phyloP scores from a whole-genome alignment of 1,139 yeast species.

The Hemisphaericaspora xylanilytica region DNA sequence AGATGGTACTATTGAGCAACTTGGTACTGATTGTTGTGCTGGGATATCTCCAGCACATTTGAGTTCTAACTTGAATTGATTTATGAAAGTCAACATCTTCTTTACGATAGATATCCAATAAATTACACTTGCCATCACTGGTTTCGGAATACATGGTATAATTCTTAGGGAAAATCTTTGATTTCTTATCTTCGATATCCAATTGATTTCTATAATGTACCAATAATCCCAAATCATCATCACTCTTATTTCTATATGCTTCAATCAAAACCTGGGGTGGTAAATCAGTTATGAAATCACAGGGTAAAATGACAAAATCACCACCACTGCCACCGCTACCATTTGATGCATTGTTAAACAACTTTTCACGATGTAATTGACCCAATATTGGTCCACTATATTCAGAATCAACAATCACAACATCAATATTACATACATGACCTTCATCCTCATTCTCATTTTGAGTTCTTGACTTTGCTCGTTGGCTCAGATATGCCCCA shows the following conservation, averaged over 20 bases:
- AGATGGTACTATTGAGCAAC: conserved; percentile 73
- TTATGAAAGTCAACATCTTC: conserved; percentile 67
- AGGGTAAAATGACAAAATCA: conserved; percentile 78
- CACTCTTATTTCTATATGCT: conserved; percentile 69
- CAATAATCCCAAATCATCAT: conserved; percentile 65
- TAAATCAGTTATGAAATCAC: conserved; percentile 88
- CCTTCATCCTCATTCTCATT: conserved; percentile 9
- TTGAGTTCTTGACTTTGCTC: conserved; percentile 7
- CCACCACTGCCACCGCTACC: too few relatives aligned
- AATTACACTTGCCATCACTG: conserved; percentile 49
- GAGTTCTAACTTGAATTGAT: conserved; percentile 73
- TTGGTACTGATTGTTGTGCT: conserved; percentile 72
- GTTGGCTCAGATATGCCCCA: conserved; percentile 40
- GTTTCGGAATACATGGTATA: conserved; percentile 41
- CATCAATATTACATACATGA: conserved; percentile 32
- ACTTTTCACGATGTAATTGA: too few relatives aligned
- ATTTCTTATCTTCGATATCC: conserved; percentile 76
- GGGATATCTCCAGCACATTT: conserved; percentile 88
- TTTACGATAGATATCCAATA: conserved; percentile 70
- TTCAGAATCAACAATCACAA: conserved; percentile 46
- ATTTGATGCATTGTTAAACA: too few relatives aligned
- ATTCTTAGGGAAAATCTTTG: conserved; percentile 48
- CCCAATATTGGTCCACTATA: conserved; percentile 64
- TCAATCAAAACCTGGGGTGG: conserved; percentile 90
- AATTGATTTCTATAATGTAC: conserved; percentile 69